A percentile compares a stretch with the other conserved stretches of the same genome.
Evolutionary conservation across 208 protist species (phyloP).

Genomic region (Trypanosoma lewisi): DNA sequence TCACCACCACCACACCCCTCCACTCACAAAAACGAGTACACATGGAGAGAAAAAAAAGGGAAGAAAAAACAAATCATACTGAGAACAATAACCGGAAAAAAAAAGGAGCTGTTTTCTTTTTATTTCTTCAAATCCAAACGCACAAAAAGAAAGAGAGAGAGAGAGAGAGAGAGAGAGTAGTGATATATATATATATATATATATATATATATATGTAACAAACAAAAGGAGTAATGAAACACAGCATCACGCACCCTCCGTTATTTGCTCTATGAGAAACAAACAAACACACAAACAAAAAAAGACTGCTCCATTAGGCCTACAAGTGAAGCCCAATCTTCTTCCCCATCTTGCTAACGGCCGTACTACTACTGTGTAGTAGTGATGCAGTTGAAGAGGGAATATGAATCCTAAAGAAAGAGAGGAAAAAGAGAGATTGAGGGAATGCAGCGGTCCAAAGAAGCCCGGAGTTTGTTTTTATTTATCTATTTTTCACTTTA

Average conservation of each 20-base stretch:
- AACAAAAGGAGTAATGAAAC: background rate
- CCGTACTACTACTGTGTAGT: too few relatives aligned
- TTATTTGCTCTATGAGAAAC: slow-evolving; percentile 11
- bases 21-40: background rate
- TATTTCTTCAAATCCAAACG: background rate
- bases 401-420: background rate
- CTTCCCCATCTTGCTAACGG: background rate
- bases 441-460: background rate
- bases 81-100: slow-evolving; percentile 5
- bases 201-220: too few relatives aligned
- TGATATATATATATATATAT: too few relatives aligned
- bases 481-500: slow-evolving; percentile 12
- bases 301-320: too few relatives aligned
- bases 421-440: background rate
- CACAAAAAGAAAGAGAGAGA: background rate
- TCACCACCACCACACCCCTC: background rate
- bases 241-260: background rate
- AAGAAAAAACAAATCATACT: slow-evolving; percentile 1
- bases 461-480: too few relatives aligned
- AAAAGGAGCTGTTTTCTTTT: background rate
- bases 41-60: background rate
- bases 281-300: background rate
- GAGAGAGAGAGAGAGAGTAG: too few relatives aligned
- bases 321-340: background rate
- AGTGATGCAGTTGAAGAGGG: too few relatives aligned